Base-by-base conservation (phyloP, 371 early-diverging fungal genomes). In the Dinochytrium kinnereticum region DNA sequence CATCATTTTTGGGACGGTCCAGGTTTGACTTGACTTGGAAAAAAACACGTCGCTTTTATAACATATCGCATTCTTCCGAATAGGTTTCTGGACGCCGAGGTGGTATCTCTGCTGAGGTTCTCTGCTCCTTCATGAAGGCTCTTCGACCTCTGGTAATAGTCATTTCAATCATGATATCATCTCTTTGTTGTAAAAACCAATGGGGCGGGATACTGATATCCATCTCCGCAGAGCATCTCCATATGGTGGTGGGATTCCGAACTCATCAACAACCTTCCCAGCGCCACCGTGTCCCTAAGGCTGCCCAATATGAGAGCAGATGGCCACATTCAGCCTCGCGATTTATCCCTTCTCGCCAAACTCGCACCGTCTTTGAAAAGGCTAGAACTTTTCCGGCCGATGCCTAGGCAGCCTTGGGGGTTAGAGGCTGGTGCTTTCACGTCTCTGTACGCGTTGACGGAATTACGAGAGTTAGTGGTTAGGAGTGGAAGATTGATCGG, bases 191-290 rank as follows among this genome's bases (percentile, higher is more conserved):
- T 50, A 59, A 17, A n/a, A n/a, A n/a, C n/a, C n/a, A n/a, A n/a
- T n/a, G 71, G 31, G 38, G 64, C 57, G n/a, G n/a, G n/a, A n/a
- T n/a, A n/a, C 24, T 38, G 10, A 49, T 65, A 17, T 34, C 53
- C 51, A 70, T 49, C 51, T 24, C 68, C 2, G 30, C 72, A 76
- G 59, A 79, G 72, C 68, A 70, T 79, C 34, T 55, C 70, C 0
- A 34, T 79, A 21, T 79, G 79, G 79, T 69, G 39, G 51, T 79
- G 79, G 79, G 79, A 79, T 67, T 51, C 73, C 1, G 76, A 79
- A 1, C 65, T 79, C 26, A 76, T 79, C 28, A 50, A 64, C 38
- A 64, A 76, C n/a, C 61, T 79, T 24, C 71, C 65, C 19, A 65
- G 28, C 38, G 67, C 49, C 7, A 67, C 73, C n/a, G 44, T 69